phyloP scores from a whole-genome alignment of 495 filamentous ascomycete species.

The Cetradonia linearis region DNA sequence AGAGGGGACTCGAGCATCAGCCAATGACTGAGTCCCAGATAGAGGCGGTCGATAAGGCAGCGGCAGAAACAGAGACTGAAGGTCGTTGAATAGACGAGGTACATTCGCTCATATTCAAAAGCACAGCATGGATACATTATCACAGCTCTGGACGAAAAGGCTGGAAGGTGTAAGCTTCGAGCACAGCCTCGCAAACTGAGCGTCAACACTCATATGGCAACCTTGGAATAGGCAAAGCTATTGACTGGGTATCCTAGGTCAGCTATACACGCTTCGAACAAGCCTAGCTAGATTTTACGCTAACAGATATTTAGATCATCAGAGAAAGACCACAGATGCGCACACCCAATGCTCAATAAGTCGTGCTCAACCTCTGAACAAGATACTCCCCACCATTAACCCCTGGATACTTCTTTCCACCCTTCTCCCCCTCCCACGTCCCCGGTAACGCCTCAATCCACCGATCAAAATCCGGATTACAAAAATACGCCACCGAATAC shows the following conservation, averaged over 20 bases:
- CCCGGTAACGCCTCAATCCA: constrained; percentile 80
- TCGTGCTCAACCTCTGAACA: constrained; percentile 65
- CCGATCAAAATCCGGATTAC: constrained; percentile 75
- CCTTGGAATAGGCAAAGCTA: not conserved
- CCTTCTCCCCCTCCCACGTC: constrained; percentile 57
- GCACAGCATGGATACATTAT: too few relatives aligned
- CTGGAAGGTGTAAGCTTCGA: not conserved
- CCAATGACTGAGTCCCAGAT: not conserved
- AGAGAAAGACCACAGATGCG: not conserved
- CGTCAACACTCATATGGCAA: not conserved
- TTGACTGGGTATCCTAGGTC: not conserved
- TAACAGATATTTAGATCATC: not conserved
- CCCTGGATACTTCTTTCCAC: constrained; percentile 65
- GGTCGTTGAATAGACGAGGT: not conserved
- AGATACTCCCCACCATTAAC: constrained; percentile 79
- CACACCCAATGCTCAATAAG: constrained; percentile 38
- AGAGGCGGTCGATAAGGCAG: too few relatives aligned
- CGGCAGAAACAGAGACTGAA: not conserved
- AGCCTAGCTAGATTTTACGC: not conserved
- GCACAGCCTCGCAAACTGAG: not conserved
- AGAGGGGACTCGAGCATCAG: not conserved
- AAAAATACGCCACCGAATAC: constrained; percentile 66
- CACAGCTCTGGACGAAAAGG: not conserved
- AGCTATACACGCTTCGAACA: not conserved
- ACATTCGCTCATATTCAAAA: not conserved